Base-by-base conservation (phyloP, 179 eudicot species). In the Silene coronaria region DNA sequence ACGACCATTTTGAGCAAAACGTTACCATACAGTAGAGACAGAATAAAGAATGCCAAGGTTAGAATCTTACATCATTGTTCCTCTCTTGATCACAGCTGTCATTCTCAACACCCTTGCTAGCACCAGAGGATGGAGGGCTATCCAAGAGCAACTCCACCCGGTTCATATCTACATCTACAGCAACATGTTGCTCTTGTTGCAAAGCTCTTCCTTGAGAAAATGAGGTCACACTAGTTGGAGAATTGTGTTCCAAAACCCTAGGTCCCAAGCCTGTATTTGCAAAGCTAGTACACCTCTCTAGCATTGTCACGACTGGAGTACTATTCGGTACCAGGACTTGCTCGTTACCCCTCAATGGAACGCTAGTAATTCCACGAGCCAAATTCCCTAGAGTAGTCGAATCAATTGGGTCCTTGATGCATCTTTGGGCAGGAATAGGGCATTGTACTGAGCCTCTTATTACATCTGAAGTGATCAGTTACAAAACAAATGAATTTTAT, bases 71-170 rank as follows among this genome's bases (percentile, higher is more conserved):
- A 78, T 79, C 77, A 58, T 72, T 76, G 55, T 57, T 70, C 57
- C 82, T 75, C 72, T 76, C 84, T n/a, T 80, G 80, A 73, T 79
- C 89, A 77, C 82, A 68, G 38, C 51, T 48, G 5, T 83, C 75
- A 65, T 42, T 73, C 72, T 75, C 77, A 19, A 22, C 74, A 19
- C 78, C 81, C 76, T 82, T 78, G 67, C 81, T 65, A 70, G 73
- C 86, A 55, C 81, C 85, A 58, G 80, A 81, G 19, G 88, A 86
- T 45, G 87, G 91, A 69, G 86, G 74, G 84, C 94, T 84, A 6
- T 71, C 84, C 0, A 85, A 88, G 63, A 87, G 86, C 42, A 81
- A 76, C 78, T 83, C 85, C 46, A 63, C 73, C 26, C 82, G 89
- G 73, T 83, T 78, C 74, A 80, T 62, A 59, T 83, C 85, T 16